Conservation (phyloP, 257 asterid genomes). For the Nicotiana attenuata region DNA sequence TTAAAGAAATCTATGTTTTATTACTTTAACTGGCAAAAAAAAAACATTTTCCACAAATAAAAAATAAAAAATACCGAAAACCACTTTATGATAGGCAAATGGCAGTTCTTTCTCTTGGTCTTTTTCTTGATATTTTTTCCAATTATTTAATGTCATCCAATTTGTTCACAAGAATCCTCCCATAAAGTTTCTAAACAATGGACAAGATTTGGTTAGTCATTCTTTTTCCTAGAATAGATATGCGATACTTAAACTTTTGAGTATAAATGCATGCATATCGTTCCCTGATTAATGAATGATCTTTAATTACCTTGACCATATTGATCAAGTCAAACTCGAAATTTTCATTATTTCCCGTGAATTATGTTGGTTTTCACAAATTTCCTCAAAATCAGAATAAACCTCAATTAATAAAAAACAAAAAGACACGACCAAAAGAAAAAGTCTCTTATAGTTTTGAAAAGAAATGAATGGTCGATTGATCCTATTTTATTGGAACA, state of each 20-base stretch:
- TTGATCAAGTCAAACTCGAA: not conserved
- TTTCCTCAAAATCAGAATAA: not conserved
- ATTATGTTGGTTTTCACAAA: not conserved
- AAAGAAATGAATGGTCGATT: not conserved
- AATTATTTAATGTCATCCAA: constrained; percentile 4
- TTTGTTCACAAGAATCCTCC: not conserved
- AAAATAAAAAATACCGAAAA: not conserved
- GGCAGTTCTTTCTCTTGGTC: not conserved
- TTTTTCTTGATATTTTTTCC: not conserved
- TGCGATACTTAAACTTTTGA: not conserved
- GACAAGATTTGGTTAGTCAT: constrained; percentile 1
- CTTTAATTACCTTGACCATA: not conserved
- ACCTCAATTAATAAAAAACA: not conserved
- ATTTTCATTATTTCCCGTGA: not conserved
- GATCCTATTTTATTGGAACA: not conserved
- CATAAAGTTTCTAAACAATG: not conserved
- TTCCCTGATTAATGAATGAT: not conserved
- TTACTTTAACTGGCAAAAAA: not conserved
- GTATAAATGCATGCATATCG: not conserved
- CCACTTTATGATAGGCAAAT: not conserved
- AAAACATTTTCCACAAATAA: not conserved
- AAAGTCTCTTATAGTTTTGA: not conserved
- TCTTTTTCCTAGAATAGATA: not conserved
- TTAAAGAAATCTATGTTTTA: not conserved
- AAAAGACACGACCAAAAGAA: too few relatives aligned